Base-by-base conservation (phyloP, 2,329 filamentous ascomycete genomes). In the Penicillium sclerotiorum region DNA sequence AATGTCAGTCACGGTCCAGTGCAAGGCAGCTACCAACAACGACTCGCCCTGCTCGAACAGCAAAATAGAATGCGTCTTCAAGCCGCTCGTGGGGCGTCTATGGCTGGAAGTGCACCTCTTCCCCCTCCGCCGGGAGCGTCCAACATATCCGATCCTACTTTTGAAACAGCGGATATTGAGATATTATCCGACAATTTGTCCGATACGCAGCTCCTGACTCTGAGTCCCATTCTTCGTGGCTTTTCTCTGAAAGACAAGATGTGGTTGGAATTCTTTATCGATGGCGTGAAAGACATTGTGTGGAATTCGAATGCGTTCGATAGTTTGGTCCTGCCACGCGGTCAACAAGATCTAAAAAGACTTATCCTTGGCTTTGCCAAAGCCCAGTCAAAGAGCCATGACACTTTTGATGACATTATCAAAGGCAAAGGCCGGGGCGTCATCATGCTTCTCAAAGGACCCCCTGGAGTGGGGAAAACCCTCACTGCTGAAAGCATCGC, bases 401-500 rank as follows among this genome's bases (percentile, higher is more conserved):
- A 65, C 21, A 46, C 59, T 9, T 77, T 78, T 56, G 76, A 79
- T 59, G 76, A 80, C 53, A 63, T 79, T 27, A 75, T 81, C 23
- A 67, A 73, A 25, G 77, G 76, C 32, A 81, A 81, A 57, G 78
- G 78, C 13, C 68, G 69, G 13, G 77, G 78, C 9, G 71, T 80
- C 46, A 78, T 45, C 13, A 37, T 37, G 30, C 20, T 45, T 25
- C 32, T 45, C 83, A 33, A 68, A 33, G 79, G 78, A 1, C 75
- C 75, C 0, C 79, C 79, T 0, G 80, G 79, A 3, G 77, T 80
- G 1, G 80, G 79, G 9, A 82, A 82, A 64, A 82, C 79, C 0
- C 60, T 78, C 18, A 79, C 77, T 2, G 76, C 74, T 7, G 77
- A 80, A 56, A 73, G 70, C 47, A 70, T 79, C 18, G 78, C 79